Conservation (phyloP, 306 rosid genomes). For the Cucumis melo region DNA sequence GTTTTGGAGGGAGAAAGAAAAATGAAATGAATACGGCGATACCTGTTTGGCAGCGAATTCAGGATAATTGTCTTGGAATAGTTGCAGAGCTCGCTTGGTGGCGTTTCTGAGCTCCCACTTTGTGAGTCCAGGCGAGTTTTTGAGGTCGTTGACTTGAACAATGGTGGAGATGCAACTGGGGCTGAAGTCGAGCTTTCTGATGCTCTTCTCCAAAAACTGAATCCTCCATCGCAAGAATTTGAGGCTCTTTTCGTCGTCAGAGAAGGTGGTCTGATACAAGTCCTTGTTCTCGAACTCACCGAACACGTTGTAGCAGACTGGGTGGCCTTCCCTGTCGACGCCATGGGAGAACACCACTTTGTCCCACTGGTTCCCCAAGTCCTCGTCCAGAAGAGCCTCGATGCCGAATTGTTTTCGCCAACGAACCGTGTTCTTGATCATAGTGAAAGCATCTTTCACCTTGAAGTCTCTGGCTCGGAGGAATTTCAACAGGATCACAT, state of each 20-base stretch:
- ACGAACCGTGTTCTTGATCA: slow-evolving; percentile 63
- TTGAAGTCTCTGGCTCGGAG: slow-evolving; percentile 79
- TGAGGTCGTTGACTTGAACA: slow-evolving; percentile 48
- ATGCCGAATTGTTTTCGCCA: slow-evolving; percentile 75
- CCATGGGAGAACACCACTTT: slow-evolving; percentile 46
- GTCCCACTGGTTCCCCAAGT: slow-evolving; percentile 26
- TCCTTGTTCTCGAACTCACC: slow-evolving; percentile 37
- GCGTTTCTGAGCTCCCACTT: slow-evolving; percentile 31
- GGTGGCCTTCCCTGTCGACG: slow-evolving; percentile 35
- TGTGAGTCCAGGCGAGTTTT: slow-evolving; percentile 26
- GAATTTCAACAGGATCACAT: slow-evolving; percentile 65
- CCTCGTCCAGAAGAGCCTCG: slow-evolving; percentile 36
- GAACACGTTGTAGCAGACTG: slow-evolving; percentile 47
- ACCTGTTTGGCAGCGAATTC: slow-evolving; percentile 53
- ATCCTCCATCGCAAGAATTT: slow-evolving; percentile 39
- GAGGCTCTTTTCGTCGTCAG: slow-evolving; percentile 28
- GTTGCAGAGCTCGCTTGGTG: slow-evolving; percentile 35
- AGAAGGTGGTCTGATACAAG: slow-evolving; percentile 32
- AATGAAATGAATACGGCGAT: neutral
- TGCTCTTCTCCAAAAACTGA: slow-evolving; percentile 42
- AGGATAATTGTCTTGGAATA: slow-evolving; percentile 48
- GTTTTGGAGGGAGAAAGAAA: neutral
- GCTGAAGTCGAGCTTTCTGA: slow-evolving; percentile 32
- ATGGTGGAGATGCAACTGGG: slow-evolving; percentile 31
- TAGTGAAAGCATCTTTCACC: slow-evolving; percentile 65